These are phyloP conservation scores for Priceomyces fermenticarens DNA, from an alignment of 805 yeast species.

Conservation along the genomic window DNA sequence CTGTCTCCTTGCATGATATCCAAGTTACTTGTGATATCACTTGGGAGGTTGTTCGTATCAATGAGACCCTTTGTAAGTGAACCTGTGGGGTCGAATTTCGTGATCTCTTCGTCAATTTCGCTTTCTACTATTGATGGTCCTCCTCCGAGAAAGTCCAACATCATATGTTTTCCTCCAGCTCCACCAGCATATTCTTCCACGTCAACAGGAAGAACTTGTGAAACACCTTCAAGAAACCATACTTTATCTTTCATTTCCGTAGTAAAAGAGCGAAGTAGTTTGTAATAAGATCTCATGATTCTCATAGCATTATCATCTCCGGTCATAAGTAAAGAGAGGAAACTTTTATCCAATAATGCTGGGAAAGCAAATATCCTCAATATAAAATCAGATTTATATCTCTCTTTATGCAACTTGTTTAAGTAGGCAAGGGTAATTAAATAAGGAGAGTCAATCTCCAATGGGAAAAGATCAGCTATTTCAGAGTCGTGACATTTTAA, in stretches of 20 bases:
- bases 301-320: conserved; percentile 89
- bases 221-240: conserved; percentile 92
- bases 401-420: conserved; percentile 78
- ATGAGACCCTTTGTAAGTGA: conserved; percentile 44
- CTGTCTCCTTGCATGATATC: conserved; percentile 51
- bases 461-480: conserved; percentile 82
- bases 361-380: conserved; percentile 89
- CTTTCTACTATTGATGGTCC: conserved; percentile 40
- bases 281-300: conserved; percentile 86
- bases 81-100: conserved; percentile 43
- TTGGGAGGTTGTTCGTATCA: conserved; percentile 56
- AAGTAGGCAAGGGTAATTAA: conserved; percentile 82
- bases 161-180: conserved; percentile 86
- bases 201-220: conserved; percentile 84
- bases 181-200: conserved; percentile 90
- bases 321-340: conserved; percentile 71
- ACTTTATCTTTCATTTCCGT: conserved; percentile 84
- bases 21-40: conserved; percentile 49
- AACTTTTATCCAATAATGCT: conserved; percentile 79
- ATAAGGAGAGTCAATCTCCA: conserved; percentile 79
- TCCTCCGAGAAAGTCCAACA: conserved; percentile 83
- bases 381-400: conserved; percentile 81
- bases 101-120: conserved; percentile 38
- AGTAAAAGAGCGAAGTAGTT: conserved; percentile 74
- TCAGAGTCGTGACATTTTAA: conserved; percentile 82